These are phyloP conservation scores for Eucalyptus fibrosa DNA, from an alignment of 345 rosid genomes.

Conservation along the genomic window DNA sequence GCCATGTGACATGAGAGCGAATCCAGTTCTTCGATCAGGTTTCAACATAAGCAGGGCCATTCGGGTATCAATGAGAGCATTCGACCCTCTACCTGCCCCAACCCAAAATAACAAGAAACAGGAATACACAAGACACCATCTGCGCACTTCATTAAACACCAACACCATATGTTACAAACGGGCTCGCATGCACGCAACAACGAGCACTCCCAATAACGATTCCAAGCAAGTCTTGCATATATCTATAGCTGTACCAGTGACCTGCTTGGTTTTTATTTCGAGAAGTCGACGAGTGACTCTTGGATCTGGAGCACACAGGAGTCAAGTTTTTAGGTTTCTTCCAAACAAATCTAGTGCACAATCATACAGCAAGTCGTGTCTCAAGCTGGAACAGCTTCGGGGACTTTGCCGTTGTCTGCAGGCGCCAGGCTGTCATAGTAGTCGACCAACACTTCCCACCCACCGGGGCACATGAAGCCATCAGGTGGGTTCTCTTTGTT, in stretches of 20 bases:
- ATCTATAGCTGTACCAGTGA: neutral
- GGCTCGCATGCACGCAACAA: neutral
- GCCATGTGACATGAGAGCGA: neutral
- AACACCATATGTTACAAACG: neutral
- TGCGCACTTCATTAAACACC: neutral
- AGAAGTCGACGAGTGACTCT: neutral
- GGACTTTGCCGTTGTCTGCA: constrained; percentile 32
- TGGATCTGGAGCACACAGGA: neutral
- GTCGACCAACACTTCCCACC: constrained; percentile 89
- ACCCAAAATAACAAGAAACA: neutral
- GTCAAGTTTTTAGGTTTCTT: neutral
- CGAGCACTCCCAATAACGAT: neutral
- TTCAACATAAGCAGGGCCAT: neutral
- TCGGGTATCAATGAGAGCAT: neutral
- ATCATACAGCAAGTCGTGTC: neutral
- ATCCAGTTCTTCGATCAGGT: neutral
- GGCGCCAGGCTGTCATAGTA: constrained; percentile 68
- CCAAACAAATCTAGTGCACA: neutral
- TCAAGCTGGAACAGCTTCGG: constrained; percentile 53
- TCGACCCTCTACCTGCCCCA: neutral
- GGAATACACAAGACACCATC: neutral
- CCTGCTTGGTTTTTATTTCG: neutral
- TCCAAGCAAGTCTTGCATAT: neutral
- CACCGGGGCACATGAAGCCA: constrained; percentile 97
- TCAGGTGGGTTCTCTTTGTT: constrained; percentile 89